Evolutionary conservation across 306 rosid species (phyloP), one percentile per base, ranked within the genome.

Genomic region (Cucurbita argyrosperma): DNA sequence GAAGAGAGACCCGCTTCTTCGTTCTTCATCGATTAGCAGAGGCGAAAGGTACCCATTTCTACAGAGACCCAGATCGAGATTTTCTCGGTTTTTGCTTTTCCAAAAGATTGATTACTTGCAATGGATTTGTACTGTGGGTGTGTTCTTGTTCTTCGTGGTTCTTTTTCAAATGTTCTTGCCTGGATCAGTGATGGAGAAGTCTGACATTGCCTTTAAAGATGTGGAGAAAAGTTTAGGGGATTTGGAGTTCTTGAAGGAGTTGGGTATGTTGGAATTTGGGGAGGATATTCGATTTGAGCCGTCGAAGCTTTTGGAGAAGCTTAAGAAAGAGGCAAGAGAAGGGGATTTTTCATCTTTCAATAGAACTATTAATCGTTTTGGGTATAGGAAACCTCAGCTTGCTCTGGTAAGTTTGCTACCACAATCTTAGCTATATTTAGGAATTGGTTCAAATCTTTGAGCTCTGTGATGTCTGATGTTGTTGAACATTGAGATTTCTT

Each of bases 81-180:
- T 95, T 79, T 91, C 99, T 8, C 84, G 96, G 79, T 86, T 86
- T 68, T 79, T 94, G 70, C 79, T 91, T 3, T 81, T 83, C 72
- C 90, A 88, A 87, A 95, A 84, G 79, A 83, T 95, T 18, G 97
- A 91, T 82, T 95, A 91, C 61, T 76, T 95, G 58, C 97, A 88
- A 84, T 95, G 99, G 99, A 89, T 88, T 84, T 95, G 96, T 74
- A 86, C 96, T 8, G 92, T 91, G 63, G 83, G 63, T 7, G 92
- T 95, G 74, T 95, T 95, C 76, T 83, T 95, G 0, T 84, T 88
- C 81, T 84, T 95, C 73, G 88, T 90, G 40, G 88, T 86, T 72
- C 85, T 91, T 47, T 91, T 91, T 61, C 97, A 91, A 83, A 84
- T 89, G 96, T 89, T 83, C 76, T 82, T 95, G 19, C 99, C 97